These are phyloP conservation scores for Nakazawaea siamensis DNA, from an alignment of 805 yeast genomes.

Conservation along the genomic window DNA sequence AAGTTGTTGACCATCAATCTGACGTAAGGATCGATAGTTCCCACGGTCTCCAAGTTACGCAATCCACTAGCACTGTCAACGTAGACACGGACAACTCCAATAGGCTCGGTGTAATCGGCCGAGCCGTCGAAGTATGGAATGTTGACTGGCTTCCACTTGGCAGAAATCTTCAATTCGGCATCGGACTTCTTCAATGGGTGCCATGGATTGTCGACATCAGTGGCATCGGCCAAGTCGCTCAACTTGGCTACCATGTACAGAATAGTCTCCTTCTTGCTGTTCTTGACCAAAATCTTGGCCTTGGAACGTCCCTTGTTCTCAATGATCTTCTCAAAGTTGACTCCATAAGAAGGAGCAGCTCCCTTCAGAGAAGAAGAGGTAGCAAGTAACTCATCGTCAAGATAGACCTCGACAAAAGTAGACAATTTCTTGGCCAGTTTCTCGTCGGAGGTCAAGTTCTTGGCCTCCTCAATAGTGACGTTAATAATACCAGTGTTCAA, in stretches of 20 bases:
- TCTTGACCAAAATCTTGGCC: conserved; percentile 58
- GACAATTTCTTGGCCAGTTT: conserved; percentile 43
- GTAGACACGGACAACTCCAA: conserved; percentile 79
- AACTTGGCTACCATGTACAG: conserved; percentile 53
- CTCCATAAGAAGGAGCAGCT: conserved; percentile 58
- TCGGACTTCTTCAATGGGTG: conserved; percentile 57
- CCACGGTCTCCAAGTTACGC: conserved; percentile 80
- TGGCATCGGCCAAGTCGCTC: conserved; percentile 64
- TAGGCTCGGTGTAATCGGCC: conserved; percentile 86
- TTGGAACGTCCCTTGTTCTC: conserved; percentile 65
- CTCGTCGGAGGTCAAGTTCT: conserved; percentile 18
- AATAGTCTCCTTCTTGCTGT: conserved; percentile 46
- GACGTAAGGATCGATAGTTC: conserved; percentile 88
- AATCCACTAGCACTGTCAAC: conserved; percentile 66
- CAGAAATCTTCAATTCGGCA: conserved; percentile 65
- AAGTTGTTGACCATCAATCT: conserved; percentile 73
- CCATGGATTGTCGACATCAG: conserved; percentile 74
- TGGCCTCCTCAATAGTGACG: conserved; percentile 28
- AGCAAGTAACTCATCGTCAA: conserved; percentile 51
- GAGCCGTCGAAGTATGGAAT: conserved; percentile 59
- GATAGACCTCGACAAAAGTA: conserved; percentile 62
- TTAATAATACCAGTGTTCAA: conserved; percentile 86
- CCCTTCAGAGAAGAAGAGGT: conserved; percentile 52
- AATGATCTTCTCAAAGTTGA: conserved; percentile 54
- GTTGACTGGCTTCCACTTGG: conserved; percentile 83